Percentiles rank a stretch among this genome's conserved stretches.
These are phyloP conservation scores for Suhomyces kilbournensis DNA, from an alignment of 805 yeast species.

Conservation along the genomic window DNA sequence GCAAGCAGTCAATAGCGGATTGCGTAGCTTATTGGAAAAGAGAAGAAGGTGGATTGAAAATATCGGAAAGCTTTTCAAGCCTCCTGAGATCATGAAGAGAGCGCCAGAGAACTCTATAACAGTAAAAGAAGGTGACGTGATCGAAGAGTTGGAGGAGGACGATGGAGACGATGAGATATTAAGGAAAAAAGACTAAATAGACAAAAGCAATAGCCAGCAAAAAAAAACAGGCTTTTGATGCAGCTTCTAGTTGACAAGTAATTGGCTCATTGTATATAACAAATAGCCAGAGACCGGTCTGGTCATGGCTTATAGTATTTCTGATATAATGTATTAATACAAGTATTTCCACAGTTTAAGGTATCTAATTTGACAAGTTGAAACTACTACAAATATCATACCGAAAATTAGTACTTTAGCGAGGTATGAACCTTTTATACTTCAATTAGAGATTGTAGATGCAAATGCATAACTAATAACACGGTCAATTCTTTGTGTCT, in stretches of 20 bases:
- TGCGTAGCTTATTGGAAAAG: constrained; percentile 78
- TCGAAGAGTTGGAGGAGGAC: constrained; percentile 31
- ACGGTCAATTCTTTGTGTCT: too few species aligned
- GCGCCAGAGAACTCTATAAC: constrained; percentile 67
- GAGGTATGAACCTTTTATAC: too few species aligned
- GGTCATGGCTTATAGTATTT: not conserved
- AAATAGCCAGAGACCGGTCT: not conserved
- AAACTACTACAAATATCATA: too few species aligned
- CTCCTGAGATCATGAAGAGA: constrained; percentile 67
- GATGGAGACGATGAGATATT: constrained; percentile 17
- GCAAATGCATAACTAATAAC: too few species aligned
- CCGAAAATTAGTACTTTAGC: too few species aligned
- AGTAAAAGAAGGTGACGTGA: constrained; percentile 29
- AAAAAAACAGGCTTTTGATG: not conserved
- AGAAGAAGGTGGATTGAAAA: constrained; percentile 83
- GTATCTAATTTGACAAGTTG: too few species aligned
- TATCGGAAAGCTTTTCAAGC: constrained; percentile 81
- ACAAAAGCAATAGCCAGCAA: not conserved
- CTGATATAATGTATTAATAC: not conserved
- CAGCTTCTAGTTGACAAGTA: not conserved
- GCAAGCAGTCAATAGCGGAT: constrained; percentile 73
- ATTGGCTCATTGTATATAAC: not conserved
- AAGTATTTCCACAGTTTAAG: too few species aligned
- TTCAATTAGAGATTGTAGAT: too few species aligned
- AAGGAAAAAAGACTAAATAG: not conserved